Conservation (phyloP, 2,329 filamentous ascomycete genomes). For the Thielaviopsis ethacetica region DNA sequence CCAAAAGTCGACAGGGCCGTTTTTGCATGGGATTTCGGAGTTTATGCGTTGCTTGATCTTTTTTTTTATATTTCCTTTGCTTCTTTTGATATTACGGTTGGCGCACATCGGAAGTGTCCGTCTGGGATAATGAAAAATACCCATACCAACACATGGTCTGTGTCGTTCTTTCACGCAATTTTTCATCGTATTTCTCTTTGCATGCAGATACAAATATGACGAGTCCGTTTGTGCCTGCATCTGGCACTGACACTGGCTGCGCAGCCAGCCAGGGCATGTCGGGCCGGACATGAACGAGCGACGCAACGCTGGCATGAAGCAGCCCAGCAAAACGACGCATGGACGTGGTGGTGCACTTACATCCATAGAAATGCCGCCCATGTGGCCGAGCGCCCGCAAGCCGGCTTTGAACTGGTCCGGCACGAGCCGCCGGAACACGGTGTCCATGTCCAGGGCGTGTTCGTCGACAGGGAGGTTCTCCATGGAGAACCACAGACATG, state of each 20-base stretch:
- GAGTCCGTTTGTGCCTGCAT: too few species aligned
- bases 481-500: constrained; percentile 61
- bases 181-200: not conserved
- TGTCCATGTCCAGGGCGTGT: constrained; percentile 44
- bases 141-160: not conserved
- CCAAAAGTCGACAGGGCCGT: not conserved
- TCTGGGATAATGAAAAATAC: not conserved
- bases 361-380: constrained; percentile 61
- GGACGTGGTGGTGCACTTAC: constrained; percentile 34
- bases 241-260: too few species aligned
- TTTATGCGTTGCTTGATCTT: constrained; percentile 3
- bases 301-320: not conserved
- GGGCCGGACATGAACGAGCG: constrained; percentile 5
- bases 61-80: not conserved
- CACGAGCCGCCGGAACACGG: constrained; percentile 54
- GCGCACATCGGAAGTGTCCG: constrained; percentile 5
- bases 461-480: constrained; percentile 39
- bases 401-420: constrained; percentile 45
- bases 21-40: not conserved
- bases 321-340: too few species aligned
- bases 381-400: constrained; percentile 43
- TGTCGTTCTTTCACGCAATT: not conserved
- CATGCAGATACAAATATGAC: too few species aligned
- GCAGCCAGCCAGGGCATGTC: constrained; percentile 3
- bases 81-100: constrained; percentile 13